Percentiles rank a stretch among this genome's conserved stretches.
phyloP scores from a whole-genome alignment of 257 asterid genomes.

The Orobanche coerulescens region DNA sequence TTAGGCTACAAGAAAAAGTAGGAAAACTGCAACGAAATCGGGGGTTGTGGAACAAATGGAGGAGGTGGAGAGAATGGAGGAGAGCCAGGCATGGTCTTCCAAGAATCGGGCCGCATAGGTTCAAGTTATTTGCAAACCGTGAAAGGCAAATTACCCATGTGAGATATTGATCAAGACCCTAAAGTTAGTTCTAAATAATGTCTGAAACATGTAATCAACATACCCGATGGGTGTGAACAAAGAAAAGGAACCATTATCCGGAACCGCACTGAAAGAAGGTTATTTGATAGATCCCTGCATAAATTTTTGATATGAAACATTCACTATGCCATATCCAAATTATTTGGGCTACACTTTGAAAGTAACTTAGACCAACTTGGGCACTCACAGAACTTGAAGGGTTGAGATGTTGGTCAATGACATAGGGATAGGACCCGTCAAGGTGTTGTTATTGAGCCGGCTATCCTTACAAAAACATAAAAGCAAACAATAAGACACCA shows the following conservation, averaged over 20 bases:
- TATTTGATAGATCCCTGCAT: conserved; percentile 85
- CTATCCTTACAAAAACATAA: conserved; percentile 60
- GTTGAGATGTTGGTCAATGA: conserved; percentile 70
- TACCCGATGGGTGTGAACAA: conserved; percentile 92
- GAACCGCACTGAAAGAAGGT: conserved; percentile 72
- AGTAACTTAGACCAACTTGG: conserved; percentile 13
- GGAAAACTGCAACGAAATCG: conserved; percentile 57
- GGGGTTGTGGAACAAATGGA: conserved; percentile 92
- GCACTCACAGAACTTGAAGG: conserved; percentile 87
- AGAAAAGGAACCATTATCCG: conserved; percentile 90
- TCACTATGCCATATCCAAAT: conserved; percentile 1
- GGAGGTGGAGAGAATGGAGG: conserved; percentile 99
- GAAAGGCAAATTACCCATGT: conserved; percentile 18
- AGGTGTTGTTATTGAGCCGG: conserved; percentile 93
- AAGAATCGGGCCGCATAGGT: conserved; percentile 91
- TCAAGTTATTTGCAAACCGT: conserved; percentile 94
- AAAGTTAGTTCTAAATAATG: conserved; percentile 7
- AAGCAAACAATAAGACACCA: conserved; percentile 24
- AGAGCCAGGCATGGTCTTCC: conserved; percentile 97
- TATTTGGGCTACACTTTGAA: background rate
- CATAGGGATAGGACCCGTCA: conserved; percentile 68
- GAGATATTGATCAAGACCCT: conserved; percentile 16
- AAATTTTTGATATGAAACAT: conserved; percentile 10
- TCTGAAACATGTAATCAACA: conserved; percentile 10
- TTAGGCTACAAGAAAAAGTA: background rate